Evolutionary conservation across 2,329 filamentous ascomycete genomes (phyloP), one percentile per base, ranked within the genome.

Genomic region (Cercospora janseana): DNA sequence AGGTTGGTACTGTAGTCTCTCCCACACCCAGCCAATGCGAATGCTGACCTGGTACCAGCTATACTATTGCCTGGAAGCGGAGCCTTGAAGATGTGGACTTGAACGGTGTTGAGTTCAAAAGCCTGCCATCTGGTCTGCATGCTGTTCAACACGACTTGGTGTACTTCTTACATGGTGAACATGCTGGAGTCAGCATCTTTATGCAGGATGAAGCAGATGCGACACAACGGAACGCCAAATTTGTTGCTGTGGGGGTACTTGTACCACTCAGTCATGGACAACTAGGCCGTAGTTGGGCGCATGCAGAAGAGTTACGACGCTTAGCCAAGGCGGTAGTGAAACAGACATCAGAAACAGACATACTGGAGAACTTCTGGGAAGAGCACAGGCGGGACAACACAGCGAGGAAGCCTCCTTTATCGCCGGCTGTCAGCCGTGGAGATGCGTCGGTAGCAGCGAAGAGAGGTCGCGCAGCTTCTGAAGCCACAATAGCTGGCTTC

Each of bases 31-130:
- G 41, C 21, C 35, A 20, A 21, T 20, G 15, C 44, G 13, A 13
- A 10, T 29, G 20, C 38, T 32, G 29, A 48, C 27, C 26, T 29
- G 10, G 47, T 42, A 13, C 34, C 42, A 85, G 82, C 59, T 86
- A 86, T 66, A 95, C 89, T 37, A 86, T 97, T 65, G 82, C 83
- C 27, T 97, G 93, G 93, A 89, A 94, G 69, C 83, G 81, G 59
- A 81, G 85, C 9, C 72, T 82, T 1, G 76, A 82, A 10, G 83
- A 81, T 41, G 76, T 81, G 31, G 69, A 77, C 38, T 79, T 97
- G 41, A 88, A 95, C 60, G 89, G 89, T 48, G 83, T 87, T 18
- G 93, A 98, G 72, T 98, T 90, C 79, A 97, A 96, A 72, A 94
- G 89, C 55, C 79, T 98, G 38, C 93, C 93, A 2, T 97, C 92